Evolutionary conservation across 1,284 basidiomycete genomes (phyloP).

Genomic region (Cryptococcus sp.): DNA sequence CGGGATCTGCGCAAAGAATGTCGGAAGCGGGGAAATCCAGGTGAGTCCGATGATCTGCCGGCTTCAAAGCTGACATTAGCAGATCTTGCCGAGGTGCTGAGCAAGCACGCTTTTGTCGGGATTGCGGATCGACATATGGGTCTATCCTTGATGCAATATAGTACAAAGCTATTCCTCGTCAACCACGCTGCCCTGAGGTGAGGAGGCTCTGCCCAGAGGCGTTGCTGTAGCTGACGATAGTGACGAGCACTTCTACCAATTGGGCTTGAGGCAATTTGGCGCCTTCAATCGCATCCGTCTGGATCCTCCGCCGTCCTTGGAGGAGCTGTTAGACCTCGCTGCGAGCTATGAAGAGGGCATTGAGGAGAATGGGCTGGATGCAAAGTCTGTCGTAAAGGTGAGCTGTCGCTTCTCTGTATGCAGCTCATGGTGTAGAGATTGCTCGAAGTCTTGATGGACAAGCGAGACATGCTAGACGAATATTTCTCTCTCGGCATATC

Average conservation of each 20-base stretch:
- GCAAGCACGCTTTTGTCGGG: slow-evolving; percentile 87
- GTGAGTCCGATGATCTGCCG: slow-evolving; percentile 51
- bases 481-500: slow-evolving; percentile 80
- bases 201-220: slow-evolving; percentile 27
- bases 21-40: slow-evolving; percentile 59
- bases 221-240: slow-evolving; percentile 47
- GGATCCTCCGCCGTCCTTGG: slow-evolving; percentile 72
- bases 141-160: slow-evolving; percentile 78
- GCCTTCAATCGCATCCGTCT: slow-evolving; percentile 68
- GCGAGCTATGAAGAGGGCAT: slow-evolving; percentile 60
- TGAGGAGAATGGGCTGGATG: slow-evolving; percentile 32
- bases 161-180: slow-evolving; percentile 81
- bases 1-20: slow-evolving; percentile 60
- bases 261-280: slow-evolving; percentile 87
- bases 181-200: slow-evolving; percentile 78
- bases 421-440: not conserved
- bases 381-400: slow-evolving; percentile 63
- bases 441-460: slow-evolving; percentile 41
- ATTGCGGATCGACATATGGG: slow-evolving; percentile 73
- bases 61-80: not conserved
- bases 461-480: slow-evolving; percentile 81
- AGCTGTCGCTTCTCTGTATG: slow-evolving; percentile 22
- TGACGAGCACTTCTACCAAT: slow-evolving; percentile 93
- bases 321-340: slow-evolving; percentile 68
- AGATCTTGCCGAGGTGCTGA: slow-evolving; percentile 78